A percentile compares a stretch with the other conserved stretches of the same genome.
phyloP scores from a whole-genome alignment of 2,329 filamentous ascomycete species.

The Pseudogymnoascus sp. region DNA sequence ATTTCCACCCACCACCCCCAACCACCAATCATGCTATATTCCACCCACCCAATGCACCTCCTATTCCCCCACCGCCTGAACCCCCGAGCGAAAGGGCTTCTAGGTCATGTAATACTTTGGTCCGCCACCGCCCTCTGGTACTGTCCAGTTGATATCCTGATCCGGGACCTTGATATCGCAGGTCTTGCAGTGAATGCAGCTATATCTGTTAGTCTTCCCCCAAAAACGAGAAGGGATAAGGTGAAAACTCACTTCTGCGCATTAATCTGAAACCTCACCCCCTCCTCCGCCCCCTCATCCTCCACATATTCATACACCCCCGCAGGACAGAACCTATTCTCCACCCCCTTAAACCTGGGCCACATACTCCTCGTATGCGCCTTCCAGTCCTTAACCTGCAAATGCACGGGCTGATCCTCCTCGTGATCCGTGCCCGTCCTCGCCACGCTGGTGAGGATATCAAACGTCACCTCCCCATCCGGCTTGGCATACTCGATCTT shows the following conservation, averaged over 20 bases:
- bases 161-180: conserved; percentile 97
- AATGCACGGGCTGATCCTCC: conserved; percentile 93
- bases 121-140: conserved; percentile 81
- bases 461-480: conserved; percentile 89
- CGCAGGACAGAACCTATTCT: conserved; percentile 94
- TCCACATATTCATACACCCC: conserved; percentile 98
- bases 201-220: conserved; percentile 33
- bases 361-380: conserved; percentile 75
- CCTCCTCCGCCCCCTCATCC: conserved; percentile 75
- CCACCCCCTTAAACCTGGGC: conserved; percentile 81
- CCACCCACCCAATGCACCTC: background rate
- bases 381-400: conserved; percentile 94
- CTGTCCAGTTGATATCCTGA: conserved; percentile 97
- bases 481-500: conserved; percentile 98
- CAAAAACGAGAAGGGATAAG: background rate
- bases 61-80: background rate
- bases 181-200: conserved; percentile 98
- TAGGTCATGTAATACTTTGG: conserved; percentile 63
- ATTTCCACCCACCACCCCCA: background rate
- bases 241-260: conserved; percentile 73
- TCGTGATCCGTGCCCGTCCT: conserved; percentile 97
- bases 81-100: background rate
- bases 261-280: conserved; percentile 96
- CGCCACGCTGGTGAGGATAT: conserved; percentile 91
- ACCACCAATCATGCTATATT: background rate